These are phyloP conservation scores for Galium porrigens DNA, from an alignment of 305 asterid species.

Conservation along the genomic window DNA sequence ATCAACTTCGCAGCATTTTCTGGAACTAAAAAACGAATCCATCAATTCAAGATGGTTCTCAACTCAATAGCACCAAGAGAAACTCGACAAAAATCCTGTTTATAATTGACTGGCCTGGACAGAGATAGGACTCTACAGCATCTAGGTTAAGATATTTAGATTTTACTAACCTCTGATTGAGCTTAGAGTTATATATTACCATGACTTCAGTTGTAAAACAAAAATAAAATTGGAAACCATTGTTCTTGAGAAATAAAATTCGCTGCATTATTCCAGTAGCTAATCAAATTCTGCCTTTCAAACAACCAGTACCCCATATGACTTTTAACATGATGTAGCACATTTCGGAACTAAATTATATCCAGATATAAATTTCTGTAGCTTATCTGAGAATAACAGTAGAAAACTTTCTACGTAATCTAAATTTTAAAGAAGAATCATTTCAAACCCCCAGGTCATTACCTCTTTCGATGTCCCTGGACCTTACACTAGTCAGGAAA, in stretches of 20 bases:
- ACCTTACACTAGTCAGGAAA: constrained; percentile 26
- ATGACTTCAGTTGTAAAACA: background rate
- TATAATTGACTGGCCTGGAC: background rate
- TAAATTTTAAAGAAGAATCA: background rate
- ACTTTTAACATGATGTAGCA: background rate
- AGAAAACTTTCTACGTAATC: background rate
- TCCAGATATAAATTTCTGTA: background rate
- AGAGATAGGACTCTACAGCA: background rate
- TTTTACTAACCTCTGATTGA: background rate
- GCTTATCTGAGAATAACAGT: background rate
- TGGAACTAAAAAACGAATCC: constrained; percentile 22
- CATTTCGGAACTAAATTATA: background rate
- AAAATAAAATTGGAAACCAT: background rate
- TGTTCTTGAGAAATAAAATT: background rate
- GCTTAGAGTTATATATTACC: background rate
- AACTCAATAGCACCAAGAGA: background rate
- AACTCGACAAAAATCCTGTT: background rate
- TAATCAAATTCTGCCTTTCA: background rate
- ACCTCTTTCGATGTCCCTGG: constrained; percentile 48
- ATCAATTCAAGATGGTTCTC: constrained; percentile 1
- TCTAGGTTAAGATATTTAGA: background rate
- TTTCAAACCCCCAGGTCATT: background rate
- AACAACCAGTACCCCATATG: background rate
- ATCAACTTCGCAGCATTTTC: constrained; percentile 82
- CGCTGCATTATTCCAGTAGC: background rate